Percentiles rank a stretch among this genome's conserved stretches.
phyloP scores from a whole-genome alignment of 2,329 filamentous ascomycete genomes.

The Diaporthe caulivora region DNA sequence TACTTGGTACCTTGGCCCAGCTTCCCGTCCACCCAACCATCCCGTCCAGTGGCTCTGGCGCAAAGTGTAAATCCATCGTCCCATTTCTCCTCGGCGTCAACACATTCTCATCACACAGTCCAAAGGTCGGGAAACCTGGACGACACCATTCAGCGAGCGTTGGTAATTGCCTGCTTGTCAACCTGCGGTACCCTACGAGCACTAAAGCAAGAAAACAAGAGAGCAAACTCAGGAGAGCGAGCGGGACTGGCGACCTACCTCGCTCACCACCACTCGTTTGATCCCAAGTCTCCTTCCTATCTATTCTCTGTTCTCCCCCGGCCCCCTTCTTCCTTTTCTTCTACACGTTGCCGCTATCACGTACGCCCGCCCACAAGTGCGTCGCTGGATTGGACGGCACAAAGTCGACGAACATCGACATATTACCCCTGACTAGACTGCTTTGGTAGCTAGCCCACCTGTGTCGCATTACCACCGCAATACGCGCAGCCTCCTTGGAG shows the following conservation, averaged over 20 bases:
- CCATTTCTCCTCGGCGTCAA: conserved; percentile 12
- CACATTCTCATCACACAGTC: conserved; percentile 1
- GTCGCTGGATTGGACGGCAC: conserved; percentile 25
- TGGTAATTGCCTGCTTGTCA: conserved; percentile 25
- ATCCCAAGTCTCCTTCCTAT: neutral
- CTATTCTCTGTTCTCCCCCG: neutral
- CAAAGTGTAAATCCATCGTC: conserved; percentile 24
- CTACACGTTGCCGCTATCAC: neutral
- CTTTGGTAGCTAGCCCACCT: conserved; percentile 31
- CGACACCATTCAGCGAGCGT: neutral
- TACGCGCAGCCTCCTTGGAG: neutral
- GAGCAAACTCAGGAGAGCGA: neutral
- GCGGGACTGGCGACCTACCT: conserved; percentile 14
- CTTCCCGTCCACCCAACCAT: neutral
- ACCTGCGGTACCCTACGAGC: neutral
- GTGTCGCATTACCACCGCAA: conserved; percentile 15
- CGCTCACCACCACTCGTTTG: conserved; percentile 27
- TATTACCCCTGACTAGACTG: conserved; percentile 38
- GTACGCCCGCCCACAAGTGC: conserved; percentile 24
- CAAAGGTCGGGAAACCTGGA: conserved; percentile 38
- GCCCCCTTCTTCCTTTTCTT: neutral
- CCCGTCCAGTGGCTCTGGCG: conserved; percentile 14
- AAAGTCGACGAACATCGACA: neutral
- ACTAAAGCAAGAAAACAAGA: neutral
- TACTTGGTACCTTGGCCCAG: conserved; percentile 7